Evolutionary conservation across 2,329 filamentous ascomycete genomes (phyloP).

Genomic region (Aspergillus sp.): DNA sequence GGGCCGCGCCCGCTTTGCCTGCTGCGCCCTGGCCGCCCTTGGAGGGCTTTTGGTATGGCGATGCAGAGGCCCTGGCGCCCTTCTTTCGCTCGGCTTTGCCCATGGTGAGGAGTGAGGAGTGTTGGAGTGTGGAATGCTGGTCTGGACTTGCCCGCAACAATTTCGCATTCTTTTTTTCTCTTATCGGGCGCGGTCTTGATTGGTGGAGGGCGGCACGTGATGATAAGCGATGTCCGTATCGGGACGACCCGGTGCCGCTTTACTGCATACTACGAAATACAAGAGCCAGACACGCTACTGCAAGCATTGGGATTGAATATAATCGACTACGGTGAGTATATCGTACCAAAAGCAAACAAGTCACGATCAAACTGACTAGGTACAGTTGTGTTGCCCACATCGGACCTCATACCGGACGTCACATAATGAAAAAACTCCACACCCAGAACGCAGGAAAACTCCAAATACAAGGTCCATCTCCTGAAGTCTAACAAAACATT

Average conservation of each 20-base stretch:
- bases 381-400: too few species aligned
- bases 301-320: too few species aligned
- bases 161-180: neutral
- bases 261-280: neutral
- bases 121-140: neutral
- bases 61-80: conserved; percentile 49
- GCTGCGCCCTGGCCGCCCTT: neutral
- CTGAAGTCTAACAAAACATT: too few species aligned
- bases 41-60: conserved; percentile 41
- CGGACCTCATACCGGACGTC: too few species aligned
- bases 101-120: conserved; percentile 40
- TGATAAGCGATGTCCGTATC: neutral
- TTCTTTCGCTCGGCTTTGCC: conserved; percentile 55
- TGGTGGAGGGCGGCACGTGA: neutral
- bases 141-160: neutral
- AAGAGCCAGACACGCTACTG: too few species aligned
- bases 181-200: neutral
- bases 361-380: too few species aligned
- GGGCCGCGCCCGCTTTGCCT: conserved; percentile 64
- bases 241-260: neutral
- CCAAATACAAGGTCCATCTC: too few species aligned
- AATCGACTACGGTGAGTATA: too few species aligned
- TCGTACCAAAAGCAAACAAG: too few species aligned
- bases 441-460: too few species aligned
- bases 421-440: too few species aligned